Evolutionary conservation across 2,329 filamentous ascomycete genomes (phyloP), one percentile per base, ranked within the genome.

Genomic region (Furcasterigmium furcatum): DNA sequence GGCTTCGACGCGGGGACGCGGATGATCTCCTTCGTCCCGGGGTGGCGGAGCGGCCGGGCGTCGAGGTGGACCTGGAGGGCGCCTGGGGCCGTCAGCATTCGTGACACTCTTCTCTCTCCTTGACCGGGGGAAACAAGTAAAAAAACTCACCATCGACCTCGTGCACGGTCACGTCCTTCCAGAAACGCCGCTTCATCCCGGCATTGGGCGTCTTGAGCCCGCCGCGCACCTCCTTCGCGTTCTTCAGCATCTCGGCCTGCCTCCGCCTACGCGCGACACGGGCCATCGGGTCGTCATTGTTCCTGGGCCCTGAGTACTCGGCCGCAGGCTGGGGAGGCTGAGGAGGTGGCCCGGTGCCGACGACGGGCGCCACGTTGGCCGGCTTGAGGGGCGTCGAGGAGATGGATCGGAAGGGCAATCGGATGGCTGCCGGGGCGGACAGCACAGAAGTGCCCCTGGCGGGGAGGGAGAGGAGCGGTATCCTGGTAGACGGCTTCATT

Each of bases 91-190:
- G 39, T 46, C 39, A 46, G 44, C 18, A 21, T 30, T 18, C 40
- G 22, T 44, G 21, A n/a, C 32, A 12, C 18, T 3, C 4, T 4
- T 40, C 4, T 41, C 43, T 21, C 14, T n/a, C n/a, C n/a, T 20
- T 18, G 8, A 20, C 4, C 18, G n/a, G 5, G n/a, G 9, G 6
- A 16, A 24, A n/a, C 16, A n/a, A 32, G 14, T 3, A 43, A 14
- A 39, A 9, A 36, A 47, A 53, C 66, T 46, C 70, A 87, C 85
- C 84, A 52, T 84, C 71, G 9, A 77, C 76, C 59, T 87, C 80
- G 53, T 78, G 74, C 30, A 96, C 83, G 49, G 76, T 65, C 2
- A 94, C 89, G 60, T 94, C 80, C 65, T 87, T 89, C 92, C 92
- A 97, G 71, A 96, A 96, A 44, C 91, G 79, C 71, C 84, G 88